Evolutionary conservation across 805 yeast genomes (phyloP).

Genomic region (Cyberlindnera euphorbiiphila): DNA sequence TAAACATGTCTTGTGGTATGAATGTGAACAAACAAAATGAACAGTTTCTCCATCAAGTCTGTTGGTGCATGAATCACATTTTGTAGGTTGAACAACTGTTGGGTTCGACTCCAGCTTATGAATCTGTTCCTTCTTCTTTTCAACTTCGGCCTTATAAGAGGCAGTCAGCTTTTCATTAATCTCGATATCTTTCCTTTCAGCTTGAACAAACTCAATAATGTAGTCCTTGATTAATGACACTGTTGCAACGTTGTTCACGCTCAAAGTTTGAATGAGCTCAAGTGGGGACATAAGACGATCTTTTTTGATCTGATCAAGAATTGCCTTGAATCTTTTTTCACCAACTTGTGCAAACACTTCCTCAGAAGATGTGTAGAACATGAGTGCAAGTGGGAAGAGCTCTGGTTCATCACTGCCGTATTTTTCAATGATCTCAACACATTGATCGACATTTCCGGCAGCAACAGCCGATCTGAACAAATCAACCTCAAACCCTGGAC

Average conservation of each 20-base stretch:
- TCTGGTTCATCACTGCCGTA: conserved; percentile 63
- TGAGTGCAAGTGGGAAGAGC: conserved; percentile 61
- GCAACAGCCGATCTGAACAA: conserved; percentile 64
- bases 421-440: conserved; percentile 51
- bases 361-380: conserved; percentile 55
- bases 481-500: conserved; percentile 41
- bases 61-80: conserved; percentile 25
- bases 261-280: conserved; percentile 69
- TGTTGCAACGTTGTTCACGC: conserved; percentile 58
- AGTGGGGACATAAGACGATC: conserved; percentile 61
- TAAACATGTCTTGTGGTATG: conserved; percentile 80
- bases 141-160: conserved; percentile 65
- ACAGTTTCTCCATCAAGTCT: conserved; percentile 73
- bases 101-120: conserved; percentile 38
- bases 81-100: conserved; percentile 36
- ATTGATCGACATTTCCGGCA: conserved; percentile 51
- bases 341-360: conserved; percentile 50
- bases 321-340: conserved; percentile 39
- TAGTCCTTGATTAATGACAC: conserved; percentile 71
- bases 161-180: conserved; percentile 63
- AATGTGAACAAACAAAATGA: conserved; percentile 83
- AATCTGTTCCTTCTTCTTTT: conserved; percentile 50
- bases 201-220: conserved; percentile 55
- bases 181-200: conserved; percentile 60
- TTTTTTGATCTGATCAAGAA: conserved; percentile 51